Evolutionary conservation across 305 asterid genomes (phyloP).

Genomic region (Fraxinus velutina): DNA sequence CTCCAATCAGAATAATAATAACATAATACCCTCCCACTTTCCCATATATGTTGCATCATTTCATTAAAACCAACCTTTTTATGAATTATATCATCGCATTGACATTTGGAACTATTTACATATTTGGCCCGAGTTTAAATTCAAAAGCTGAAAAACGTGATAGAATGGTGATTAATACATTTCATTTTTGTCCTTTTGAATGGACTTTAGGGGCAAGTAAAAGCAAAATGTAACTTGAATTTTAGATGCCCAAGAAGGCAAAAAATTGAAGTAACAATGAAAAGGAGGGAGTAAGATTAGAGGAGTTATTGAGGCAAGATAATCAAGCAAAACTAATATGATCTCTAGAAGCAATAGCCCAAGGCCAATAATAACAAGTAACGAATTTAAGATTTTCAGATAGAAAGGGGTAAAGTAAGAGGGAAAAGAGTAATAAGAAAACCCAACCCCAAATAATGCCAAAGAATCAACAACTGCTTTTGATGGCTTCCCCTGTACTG

Average conservation of each 20-base stretch:
- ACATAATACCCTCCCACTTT: not conserved
- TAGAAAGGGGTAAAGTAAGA: not conserved
- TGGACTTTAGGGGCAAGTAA: not conserved
- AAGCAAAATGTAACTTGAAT: not conserved
- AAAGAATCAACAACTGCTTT: slow-evolving; percentile 76
- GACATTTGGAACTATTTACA: not conserved
- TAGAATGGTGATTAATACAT: not conserved
- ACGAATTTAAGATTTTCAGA: slow-evolving; percentile 1
- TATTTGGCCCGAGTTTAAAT: not conserved
- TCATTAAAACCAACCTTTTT: not conserved
- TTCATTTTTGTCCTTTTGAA: not conserved
- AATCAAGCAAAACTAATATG: not conserved
- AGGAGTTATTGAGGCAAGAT: not conserved
- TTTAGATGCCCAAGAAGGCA: not conserved
- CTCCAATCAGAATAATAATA: slow-evolving; percentile 2
- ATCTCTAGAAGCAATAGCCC: slow-evolving; percentile 3
- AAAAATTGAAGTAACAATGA: not conserved
- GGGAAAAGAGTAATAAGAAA: slow-evolving; percentile 26
- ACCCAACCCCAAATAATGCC: slow-evolving; percentile 89
- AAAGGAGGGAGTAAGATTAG: not conserved
- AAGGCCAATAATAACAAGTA: slow-evolving; percentile 11
- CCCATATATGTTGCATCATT: not conserved
- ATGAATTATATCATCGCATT: not conserved
- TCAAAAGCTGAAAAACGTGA: not conserved
- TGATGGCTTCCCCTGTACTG: slow-evolving; percentile 93